Evolutionary conservation across 2,329 filamentous ascomycete genomes (phyloP), one percentile per base, ranked within the genome.

Genomic region (Metarhizium humberi): DNA sequence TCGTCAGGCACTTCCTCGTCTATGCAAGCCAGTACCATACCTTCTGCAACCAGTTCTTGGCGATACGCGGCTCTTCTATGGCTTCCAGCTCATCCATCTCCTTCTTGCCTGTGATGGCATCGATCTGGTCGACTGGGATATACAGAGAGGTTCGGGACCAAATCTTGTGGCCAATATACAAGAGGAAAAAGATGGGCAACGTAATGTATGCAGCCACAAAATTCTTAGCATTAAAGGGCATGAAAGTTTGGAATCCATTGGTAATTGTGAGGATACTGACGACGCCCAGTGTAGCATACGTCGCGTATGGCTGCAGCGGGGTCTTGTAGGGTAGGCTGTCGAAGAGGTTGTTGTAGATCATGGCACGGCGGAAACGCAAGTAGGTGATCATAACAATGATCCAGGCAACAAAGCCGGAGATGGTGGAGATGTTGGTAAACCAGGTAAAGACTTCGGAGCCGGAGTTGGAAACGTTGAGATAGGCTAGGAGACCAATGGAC

Each of bases 211-310:
- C 77, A 0, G 81, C 79, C n/a, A 86, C 57, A 63, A 94, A 94
- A 62, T 76, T 75, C 5, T 77, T 74, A 0, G 77, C 78, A 16
- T 75, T 79, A 79, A 84, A 92, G 32, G 82, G 80, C 66, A 86
- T 86, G 66, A 92, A 92, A 14, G 87, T 80, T 40, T 84, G 79
- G 69, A 91, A 92, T 1, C 87, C 88, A 62, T 90, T 90, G 61
- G 88, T 85, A 3, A 92, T 69, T 1, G 78, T 81, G n/a, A 92
- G 74, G 30, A 89, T 70, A 3, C 69, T 66, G 53, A 90, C 78
- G 29, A 82, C 65, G 16, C 78, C 66, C 1, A 90, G 76, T 10
- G 78, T 76, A 54, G 79, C 70, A 63, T 78, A 89, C 0, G 86
- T 79, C 2, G 81, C 82, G 64, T 85, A 90, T 0, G 87, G 81